A percentile compares a stretch with the other conserved stretches of the same genome.
phyloP scores from a whole-genome alignment of 306 rosid genomes.

The Acacia melanoxylon region DNA sequence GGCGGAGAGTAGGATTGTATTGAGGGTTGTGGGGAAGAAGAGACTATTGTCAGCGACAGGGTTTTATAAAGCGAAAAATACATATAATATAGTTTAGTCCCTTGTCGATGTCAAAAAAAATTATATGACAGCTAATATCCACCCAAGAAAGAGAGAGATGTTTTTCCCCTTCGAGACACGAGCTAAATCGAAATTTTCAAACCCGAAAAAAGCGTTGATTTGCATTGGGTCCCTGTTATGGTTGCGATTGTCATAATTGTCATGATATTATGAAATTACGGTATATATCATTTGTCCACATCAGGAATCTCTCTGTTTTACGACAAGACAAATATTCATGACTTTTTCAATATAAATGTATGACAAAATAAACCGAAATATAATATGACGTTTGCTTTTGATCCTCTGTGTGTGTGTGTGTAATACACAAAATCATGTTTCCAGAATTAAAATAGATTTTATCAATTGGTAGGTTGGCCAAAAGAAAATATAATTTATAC shows the following conservation, averaged over 20 bases:
- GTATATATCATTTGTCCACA: constrained; percentile 18
- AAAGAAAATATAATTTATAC: too few relatives aligned
- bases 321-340: constrained; percentile 37
- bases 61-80: constrained; percentile 44
- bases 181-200: neutral
- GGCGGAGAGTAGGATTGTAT: neutral
- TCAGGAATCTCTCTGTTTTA: constrained; percentile 37
- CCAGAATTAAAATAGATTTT: neutral
- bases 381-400: neutral
- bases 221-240: neutral
- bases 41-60: constrained; percentile 30
- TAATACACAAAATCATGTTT: neutral
- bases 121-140: constrained; percentile 83
- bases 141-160: constrained; percentile 39
- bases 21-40: neutral
- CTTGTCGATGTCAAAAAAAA: constrained; percentile 26
- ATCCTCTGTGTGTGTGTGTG: too few relatives aligned
- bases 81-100: neutral
- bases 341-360: neutral
- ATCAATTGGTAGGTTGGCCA: too few relatives aligned
- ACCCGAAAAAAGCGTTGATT: neutral
- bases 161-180: neutral
- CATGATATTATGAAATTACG: neutral
- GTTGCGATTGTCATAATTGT: neutral
- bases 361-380: neutral